Evolutionary conservation across 1,284 basidiomycete species (phyloP).

Genomic region (Ceratobasidium sp.): DNA sequence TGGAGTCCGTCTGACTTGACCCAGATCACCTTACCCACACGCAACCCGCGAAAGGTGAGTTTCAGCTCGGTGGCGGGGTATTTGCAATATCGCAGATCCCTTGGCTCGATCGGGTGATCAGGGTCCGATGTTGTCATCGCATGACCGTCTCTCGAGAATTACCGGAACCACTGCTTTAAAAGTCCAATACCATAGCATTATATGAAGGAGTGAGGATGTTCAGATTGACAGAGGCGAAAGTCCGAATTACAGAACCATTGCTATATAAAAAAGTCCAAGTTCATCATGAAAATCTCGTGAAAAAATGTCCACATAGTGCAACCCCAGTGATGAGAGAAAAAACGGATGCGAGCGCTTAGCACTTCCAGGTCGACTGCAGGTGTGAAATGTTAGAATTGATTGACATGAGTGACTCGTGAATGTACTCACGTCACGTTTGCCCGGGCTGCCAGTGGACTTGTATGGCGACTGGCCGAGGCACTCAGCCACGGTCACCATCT

Average conservation of each 20-base stretch:
- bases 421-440: conserved; percentile 38
- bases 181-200: background rate
- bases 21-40: too few relatives aligned
- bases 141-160: background rate
- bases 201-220: conserved; percentile 10
- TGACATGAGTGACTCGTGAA: background rate
- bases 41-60: too few relatives aligned
- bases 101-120: background rate
- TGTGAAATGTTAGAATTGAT: background rate
- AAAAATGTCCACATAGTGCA: background rate
- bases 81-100: background rate
- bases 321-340: background rate
- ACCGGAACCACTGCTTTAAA: background rate
- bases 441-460: conserved; percentile 26
- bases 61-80: background rate
- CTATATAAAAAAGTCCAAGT: conserved; percentile 23
- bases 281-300: conserved; percentile 1
- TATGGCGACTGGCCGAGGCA: conserved; percentile 47
- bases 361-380: conserved; percentile 45
- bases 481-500: conserved; percentile 47
- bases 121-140: background rate
- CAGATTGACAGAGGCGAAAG: background rate
- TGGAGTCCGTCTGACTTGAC: background rate
- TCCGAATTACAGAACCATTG: conserved; percentile 11
- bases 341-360: conserved; percentile 17